These are phyloP conservation scores for Arabidopsis lyrata DNA, from an alignment of 441 rosid species.

Conservation along the genomic window DNA sequence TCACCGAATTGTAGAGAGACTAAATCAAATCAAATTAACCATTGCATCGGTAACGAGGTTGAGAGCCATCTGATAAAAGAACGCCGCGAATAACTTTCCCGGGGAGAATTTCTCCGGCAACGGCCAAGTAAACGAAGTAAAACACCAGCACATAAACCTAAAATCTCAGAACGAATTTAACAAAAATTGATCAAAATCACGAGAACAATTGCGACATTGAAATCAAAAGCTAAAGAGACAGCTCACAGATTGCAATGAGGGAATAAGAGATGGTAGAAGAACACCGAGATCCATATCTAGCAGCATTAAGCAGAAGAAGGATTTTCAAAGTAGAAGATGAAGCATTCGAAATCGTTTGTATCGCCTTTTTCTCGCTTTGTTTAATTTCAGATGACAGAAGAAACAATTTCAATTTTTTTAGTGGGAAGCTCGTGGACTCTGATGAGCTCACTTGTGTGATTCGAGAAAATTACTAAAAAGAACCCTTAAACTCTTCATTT, in stretches of 20 bases:
- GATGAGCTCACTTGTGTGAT: slow-evolving; percentile 16
- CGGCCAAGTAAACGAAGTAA: slow-evolving; percentile 77
- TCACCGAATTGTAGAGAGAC: slow-evolving; percentile 3
- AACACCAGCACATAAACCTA: slow-evolving; percentile 57
- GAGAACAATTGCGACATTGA: slow-evolving; percentile 5
- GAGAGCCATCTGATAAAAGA: slow-evolving; percentile 71
- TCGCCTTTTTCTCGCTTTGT: slow-evolving; percentile 27
- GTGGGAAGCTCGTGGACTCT: slow-evolving; percentile 43
- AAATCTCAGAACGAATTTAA: neutral
- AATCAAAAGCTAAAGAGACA: slow-evolving; percentile 4
- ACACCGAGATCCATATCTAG: slow-evolving; percentile 67
- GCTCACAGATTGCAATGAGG: slow-evolving; percentile 75
- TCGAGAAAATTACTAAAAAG: neutral
- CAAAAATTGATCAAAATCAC: neutral
- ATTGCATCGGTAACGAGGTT: slow-evolving; percentile 78
- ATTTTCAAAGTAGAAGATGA: slow-evolving; percentile 32
- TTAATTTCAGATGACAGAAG: neutral
- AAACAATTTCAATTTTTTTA: slow-evolving; percentile 21
- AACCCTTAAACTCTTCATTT: neutral
- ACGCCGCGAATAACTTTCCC: slow-evolving; percentile 80
- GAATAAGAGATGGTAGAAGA: slow-evolving; percentile 55
- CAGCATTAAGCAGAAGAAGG: neutral
- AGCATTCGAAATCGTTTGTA: slow-evolving; percentile 37
- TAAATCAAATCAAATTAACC: slow-evolving; percentile 49
- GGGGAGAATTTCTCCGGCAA: slow-evolving; percentile 71